A percentile compares a stretch with the other conserved stretches of the same genome.
phyloP scores from a whole-genome alignment of 202 grass and related monocot genomes.

The Miscanthus sacchariflorus region DNA sequence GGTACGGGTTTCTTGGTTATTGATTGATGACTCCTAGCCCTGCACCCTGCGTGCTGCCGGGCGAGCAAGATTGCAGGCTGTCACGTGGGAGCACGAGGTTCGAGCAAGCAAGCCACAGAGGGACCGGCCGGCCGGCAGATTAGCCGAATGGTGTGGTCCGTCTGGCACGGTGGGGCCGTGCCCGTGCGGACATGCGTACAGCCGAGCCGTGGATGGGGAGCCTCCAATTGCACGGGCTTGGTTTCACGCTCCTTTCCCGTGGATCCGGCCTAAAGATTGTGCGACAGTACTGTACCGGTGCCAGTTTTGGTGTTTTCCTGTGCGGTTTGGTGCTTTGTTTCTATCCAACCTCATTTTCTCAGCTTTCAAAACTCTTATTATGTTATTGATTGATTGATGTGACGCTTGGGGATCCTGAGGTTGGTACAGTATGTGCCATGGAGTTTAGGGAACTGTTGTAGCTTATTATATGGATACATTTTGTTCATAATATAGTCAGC shows the following conservation, averaged over 20 bases:
- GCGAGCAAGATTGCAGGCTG: slow-evolving; percentile 26
- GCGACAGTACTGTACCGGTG: not conserved
- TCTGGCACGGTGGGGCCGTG: not conserved
- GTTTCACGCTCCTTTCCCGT: not conserved
- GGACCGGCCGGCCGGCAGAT: not conserved
- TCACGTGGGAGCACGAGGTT: slow-evolving; percentile 45
- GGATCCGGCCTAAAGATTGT: slow-evolving; percentile 8
- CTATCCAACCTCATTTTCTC: slow-evolving; percentile 23
- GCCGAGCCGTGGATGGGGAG: slow-evolving; percentile 7
- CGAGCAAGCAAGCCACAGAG: not conserved
- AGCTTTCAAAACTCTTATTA: not conserved
- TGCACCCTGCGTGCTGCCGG: slow-evolving; percentile 30
- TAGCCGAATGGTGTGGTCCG: not conserved
- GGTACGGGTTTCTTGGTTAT: not conserved
- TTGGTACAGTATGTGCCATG: not conserved
- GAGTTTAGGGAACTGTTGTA: not conserved
- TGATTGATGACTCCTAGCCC: not conserved
- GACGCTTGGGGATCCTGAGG: not conserved
- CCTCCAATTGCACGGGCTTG: not conserved
- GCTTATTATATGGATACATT: not conserved
- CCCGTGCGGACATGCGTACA: not conserved
- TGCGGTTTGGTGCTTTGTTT: not conserved
- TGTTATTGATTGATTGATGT: not conserved
- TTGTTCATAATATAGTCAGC: not conserved
- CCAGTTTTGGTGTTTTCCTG: not conserved